phyloP scores from a whole-genome alignment of 257 asterid genomes.

The Mentha longifolia region DNA sequence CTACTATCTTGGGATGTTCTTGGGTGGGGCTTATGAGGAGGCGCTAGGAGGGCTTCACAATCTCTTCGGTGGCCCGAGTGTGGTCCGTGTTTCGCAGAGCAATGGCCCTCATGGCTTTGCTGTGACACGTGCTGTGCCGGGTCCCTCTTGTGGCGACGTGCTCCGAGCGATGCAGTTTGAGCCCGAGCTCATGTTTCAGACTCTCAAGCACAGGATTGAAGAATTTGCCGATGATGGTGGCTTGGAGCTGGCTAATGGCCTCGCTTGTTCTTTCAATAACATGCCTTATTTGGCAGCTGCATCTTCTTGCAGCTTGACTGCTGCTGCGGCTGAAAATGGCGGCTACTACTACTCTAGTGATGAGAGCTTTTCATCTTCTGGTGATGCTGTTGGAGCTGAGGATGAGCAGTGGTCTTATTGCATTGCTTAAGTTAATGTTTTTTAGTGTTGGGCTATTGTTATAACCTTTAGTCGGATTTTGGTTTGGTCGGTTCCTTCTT shows the following conservation, averaged over 20 bases:
- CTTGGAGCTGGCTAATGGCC: conserved; percentile 41
- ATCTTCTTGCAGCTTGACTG: conserved; percentile 57
- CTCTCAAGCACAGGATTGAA: conserved; percentile 82
- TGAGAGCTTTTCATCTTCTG: conserved; percentile 49
- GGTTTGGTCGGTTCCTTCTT: conserved; percentile 25
- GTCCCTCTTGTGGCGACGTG: conserved; percentile 75
- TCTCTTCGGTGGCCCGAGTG: conserved; percentile 89
- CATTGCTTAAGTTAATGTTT: conserved; percentile 53
- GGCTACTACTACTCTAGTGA: conserved; percentile 60
- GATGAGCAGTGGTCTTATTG: conserved; percentile 90
- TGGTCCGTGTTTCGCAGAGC: conserved; percentile 79
- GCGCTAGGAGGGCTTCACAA: conserved; percentile 92
- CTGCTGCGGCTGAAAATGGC: conserved; percentile 42
- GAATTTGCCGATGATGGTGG: conserved; percentile 48
- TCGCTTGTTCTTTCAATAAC: conserved; percentile 71
- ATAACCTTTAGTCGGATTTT: conserved; percentile 21
- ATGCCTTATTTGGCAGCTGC: conserved; percentile 80
- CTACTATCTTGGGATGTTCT: conserved; percentile 86
- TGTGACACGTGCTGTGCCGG: conserved; percentile 77
- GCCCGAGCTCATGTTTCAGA: conserved; percentile 92
- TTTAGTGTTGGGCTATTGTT: conserved; percentile 30
- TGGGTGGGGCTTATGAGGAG: conserved; percentile 97
- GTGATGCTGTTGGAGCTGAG: conserved; percentile 60
- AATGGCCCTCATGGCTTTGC: conserved; percentile 89
- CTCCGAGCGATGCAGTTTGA: conserved; percentile 91